phyloP scores from a whole-genome alignment of 345 rosid genomes.

The Brassica rapa region DNA sequence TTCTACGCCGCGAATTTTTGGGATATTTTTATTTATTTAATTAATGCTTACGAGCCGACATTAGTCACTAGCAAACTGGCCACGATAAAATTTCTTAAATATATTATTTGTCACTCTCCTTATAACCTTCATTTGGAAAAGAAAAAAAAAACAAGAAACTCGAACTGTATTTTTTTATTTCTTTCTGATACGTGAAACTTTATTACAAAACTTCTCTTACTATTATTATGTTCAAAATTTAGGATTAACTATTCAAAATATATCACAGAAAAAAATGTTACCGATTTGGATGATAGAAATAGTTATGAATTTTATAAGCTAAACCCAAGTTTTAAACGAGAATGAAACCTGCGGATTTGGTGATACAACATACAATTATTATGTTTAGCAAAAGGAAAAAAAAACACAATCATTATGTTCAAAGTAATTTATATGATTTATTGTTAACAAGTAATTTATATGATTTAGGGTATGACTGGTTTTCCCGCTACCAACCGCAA shows the following conservation, averaged over 20 bases:
- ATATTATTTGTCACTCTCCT: not conserved
- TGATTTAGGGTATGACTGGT: too few relatives aligned
- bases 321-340: not conserved
- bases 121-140: too few relatives aligned
- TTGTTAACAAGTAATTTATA: not conserved
- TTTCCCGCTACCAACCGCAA: too few relatives aligned
- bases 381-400: too few relatives aligned
- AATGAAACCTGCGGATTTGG: not conserved
- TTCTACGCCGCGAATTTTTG: not conserved
- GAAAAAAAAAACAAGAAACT: too few relatives aligned
- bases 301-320: not conserved
- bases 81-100: slow-evolving; percentile 27
- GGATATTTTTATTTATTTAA: slow-evolving; percentile 20
- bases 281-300: not conserved
- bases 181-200: too few relatives aligned
- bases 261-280: not conserved
- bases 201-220: too few relatives aligned
- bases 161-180: too few relatives aligned
- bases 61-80: slow-evolving; percentile 42
- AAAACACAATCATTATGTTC: not conserved
- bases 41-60: slow-evolving; percentile 75
- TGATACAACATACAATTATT: not conserved
- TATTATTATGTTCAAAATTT: not conserved
- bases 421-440: not conserved
- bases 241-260: not conserved